A percentile compares a stretch with the other conserved stretches of the same genome.
phyloP scores from a whole-genome alignment of 176 grass and related monocot species.

The Aegilops umbellulata region DNA sequence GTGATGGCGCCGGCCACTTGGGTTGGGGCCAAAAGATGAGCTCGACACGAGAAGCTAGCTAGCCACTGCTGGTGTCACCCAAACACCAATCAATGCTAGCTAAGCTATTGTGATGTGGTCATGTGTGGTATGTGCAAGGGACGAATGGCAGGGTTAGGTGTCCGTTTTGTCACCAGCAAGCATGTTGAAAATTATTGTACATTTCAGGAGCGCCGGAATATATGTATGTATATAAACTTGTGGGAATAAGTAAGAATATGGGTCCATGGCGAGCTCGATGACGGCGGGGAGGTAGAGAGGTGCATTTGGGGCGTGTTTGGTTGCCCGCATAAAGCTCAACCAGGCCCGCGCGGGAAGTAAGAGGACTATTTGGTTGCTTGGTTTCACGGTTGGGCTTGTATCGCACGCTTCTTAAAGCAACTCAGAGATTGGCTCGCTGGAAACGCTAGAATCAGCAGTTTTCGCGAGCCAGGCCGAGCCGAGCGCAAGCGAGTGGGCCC shows the following conservation, averaged over 20 bases:
- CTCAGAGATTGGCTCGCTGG: too few relatives aligned
- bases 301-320: neutral
- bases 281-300: too few relatives aligned
- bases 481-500: too few relatives aligned
- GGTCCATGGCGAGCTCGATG: neutral
- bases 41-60: neutral
- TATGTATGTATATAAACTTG: too few relatives aligned
- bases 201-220: neutral
- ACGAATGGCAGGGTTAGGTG: conserved; percentile 27
- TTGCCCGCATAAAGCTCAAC: too few relatives aligned
- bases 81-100: neutral
- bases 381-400: too few relatives aligned
- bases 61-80: neutral
- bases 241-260: too few relatives aligned
- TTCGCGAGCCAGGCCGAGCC: too few relatives aligned
- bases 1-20: conserved; percentile 9
- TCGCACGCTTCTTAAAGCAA: too few relatives aligned
- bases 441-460: too few relatives aligned
- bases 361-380: too few relatives aligned
- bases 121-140: neutral
- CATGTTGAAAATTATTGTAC: neutral
- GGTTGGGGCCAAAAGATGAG: conserved; percentile 10
- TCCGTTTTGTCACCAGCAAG: conserved; percentile 7
- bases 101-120: neutral
- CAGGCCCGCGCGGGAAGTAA: too few relatives aligned